Percentiles rank a stretch among this genome's conserved stretches.
phyloP scores from a whole-genome alignment of 2,329 filamentous ascomycete genomes.

The Ilyonectria destructans region DNA sequence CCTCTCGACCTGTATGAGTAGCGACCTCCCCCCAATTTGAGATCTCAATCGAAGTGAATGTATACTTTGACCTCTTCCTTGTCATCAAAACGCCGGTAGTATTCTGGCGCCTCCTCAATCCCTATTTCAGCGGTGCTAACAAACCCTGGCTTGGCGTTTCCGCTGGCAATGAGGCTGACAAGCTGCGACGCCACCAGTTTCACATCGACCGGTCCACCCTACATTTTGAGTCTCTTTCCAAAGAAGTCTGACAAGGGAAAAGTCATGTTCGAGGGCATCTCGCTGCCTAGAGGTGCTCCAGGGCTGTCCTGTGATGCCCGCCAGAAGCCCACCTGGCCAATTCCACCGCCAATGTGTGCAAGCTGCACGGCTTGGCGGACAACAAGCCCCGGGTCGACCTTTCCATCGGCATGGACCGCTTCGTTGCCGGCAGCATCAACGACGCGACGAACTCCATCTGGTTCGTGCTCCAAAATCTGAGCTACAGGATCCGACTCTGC shows the following conservation, averaged over 20 bases:
- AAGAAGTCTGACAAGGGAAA: too few species aligned
- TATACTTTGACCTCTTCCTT: neutral
- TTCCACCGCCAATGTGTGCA: neutral
- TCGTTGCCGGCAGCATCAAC: neutral
- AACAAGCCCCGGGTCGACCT: neutral
- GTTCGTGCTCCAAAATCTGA: too few species aligned
- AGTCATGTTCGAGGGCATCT: too few species aligned
- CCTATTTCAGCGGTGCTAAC: neutral
- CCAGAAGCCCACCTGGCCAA: neutral
- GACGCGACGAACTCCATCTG: neutral
- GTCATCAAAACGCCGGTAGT: slow-evolving; percentile 10
- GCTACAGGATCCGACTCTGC: too few species aligned
- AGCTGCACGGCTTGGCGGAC: neutral
- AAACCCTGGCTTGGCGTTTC: neutral
- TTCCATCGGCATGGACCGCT: neutral
- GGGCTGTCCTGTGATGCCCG: too few species aligned
- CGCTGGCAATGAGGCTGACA: neutral
- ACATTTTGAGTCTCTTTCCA: neutral
- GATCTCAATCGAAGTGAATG: too few species aligned
- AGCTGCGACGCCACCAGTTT: too few species aligned
- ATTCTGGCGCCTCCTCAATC: slow-evolving; percentile 18
- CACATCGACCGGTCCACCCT: too few species aligned
- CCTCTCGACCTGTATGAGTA: too few species aligned
- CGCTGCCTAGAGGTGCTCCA: too few species aligned
- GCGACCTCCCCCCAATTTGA: too few species aligned